Base-by-base conservation (phyloP, 1,284 basidiomycete genomes). In the Fistulinella staudtii region DNA sequence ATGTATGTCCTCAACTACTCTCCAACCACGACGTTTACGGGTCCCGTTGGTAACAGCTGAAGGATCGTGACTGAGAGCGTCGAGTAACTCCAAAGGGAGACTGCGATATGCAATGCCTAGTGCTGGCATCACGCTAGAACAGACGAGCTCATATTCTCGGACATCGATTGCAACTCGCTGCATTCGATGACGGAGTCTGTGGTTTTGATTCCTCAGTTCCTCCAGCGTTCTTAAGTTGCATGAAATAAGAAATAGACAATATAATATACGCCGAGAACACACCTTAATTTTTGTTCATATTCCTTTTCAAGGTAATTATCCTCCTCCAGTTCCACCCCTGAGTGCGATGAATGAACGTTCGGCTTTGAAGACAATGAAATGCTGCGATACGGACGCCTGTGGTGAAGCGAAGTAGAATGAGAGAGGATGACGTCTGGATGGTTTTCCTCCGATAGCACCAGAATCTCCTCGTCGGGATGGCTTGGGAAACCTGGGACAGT, bases 1-100 rank as follows among this genome's bases (percentile, higher is more conserved):
- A 53, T 85, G 72, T 43, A 86, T 83, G 49, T 88, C 83, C 47
- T 88, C 85, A 13, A 87, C 82, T 1, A 80, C 81, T 47, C 73
- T 71, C 79, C 80, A 87, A 10, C 83, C 76, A 40, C 63, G 68
- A 25, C 72, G 68, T 29, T 73, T 68, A 37, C 79, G 74, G 1
- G 82, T 85, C 10, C 71, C 63, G 15, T 80, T 74, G 4, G 77
- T 82, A 8, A 85, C 76, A n/a, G 79, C 77, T 3, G 82, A 76
- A 28, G 85, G 86, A 57, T 89, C 85, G 48, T 85, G 83, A 28
- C 74, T 76, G 55, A 87, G 78, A 3, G 83, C 79, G 41, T 88
- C 85, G 27, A 86, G 60, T 11, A 88, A 69, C 13, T 85, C 82
- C 45, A 69, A 67, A 8, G 85, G 78, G 36, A 88, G 68, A 39